Conservation (phyloP, 352 stramenopile species). For the Pythium chondricola region DNA sequence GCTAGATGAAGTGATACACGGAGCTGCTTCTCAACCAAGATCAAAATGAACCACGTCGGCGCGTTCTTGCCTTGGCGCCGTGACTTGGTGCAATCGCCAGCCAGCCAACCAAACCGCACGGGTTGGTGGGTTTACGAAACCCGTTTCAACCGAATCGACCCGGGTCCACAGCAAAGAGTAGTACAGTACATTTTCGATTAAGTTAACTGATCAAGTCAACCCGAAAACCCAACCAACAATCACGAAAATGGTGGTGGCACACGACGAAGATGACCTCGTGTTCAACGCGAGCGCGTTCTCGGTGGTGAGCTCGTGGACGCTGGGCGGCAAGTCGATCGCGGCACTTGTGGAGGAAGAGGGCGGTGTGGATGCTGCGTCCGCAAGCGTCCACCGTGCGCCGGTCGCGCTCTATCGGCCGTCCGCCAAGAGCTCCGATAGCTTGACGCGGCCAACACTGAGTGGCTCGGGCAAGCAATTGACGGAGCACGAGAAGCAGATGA, state of each 20-base stretch:
- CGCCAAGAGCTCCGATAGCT: slow-evolving; percentile 7
- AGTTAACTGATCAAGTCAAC: too few relatives aligned
- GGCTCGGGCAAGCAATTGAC: slow-evolving; percentile 27
- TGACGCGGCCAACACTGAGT: slow-evolving; percentile 14
- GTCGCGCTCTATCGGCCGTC: slow-evolving; percentile 57
- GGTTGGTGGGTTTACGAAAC: too few relatives aligned
- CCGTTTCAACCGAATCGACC: slow-evolving; percentile 24
- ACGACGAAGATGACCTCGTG: slow-evolving; percentile 40
- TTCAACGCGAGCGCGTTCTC: slow-evolving; percentile 52
- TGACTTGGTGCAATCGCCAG: too few relatives aligned
- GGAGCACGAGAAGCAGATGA: slow-evolving; percentile 62
- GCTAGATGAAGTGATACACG: slow-evolving; percentile 24
- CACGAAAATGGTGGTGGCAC: too few relatives aligned
- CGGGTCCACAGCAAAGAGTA: too few relatives aligned
- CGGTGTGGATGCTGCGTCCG: slow-evolving; percentile 4
- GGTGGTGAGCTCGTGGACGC: slow-evolving; percentile 61
- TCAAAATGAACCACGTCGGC: slow-evolving; percentile 62
- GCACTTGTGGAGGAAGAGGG: slow-evolving; percentile 1
- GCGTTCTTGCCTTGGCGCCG: too few relatives aligned
- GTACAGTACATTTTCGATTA: too few relatives aligned
- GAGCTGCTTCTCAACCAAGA: slow-evolving; percentile 46
- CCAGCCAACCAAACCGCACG: too few relatives aligned
- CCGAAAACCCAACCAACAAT: too few relatives aligned
- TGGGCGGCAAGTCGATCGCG: slow-evolving; percentile 21
- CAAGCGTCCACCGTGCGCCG: slow-evolving; percentile 6